Evolutionary conservation across 1,284 basidiomycete species (phyloP).

Genomic region (Malassezia caprae): DNA sequence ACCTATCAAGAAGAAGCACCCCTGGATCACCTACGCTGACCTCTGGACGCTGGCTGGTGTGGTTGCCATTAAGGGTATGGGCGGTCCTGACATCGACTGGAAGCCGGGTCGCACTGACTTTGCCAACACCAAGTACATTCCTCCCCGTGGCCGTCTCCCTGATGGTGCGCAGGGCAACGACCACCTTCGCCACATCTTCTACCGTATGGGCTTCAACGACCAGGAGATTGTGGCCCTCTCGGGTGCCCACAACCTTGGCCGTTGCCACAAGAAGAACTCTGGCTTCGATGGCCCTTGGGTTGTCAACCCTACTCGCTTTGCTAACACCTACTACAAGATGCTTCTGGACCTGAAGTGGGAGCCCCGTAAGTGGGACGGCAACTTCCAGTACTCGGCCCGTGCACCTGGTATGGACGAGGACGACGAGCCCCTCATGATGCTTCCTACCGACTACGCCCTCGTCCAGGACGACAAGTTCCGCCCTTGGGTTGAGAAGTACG

Average conservation of each 20-base stretch:
- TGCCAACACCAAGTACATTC: slow-evolving; percentile 54
- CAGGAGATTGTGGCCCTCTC: slow-evolving; percentile 68
- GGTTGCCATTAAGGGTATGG: slow-evolving; percentile 59
- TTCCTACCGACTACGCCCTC: slow-evolving; percentile 50
- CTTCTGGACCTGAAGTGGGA: slow-evolving; percentile 71
- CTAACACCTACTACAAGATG: slow-evolving; percentile 82
- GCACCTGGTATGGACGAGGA: slow-evolving; percentile 45
- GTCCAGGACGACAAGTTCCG: slow-evolving; percentile 42
- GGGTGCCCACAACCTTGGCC: slow-evolving; percentile 87
- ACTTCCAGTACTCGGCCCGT: slow-evolving; percentile 43
- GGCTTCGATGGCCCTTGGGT: slow-evolving; percentile 47
- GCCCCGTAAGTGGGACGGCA: slow-evolving; percentile 53
- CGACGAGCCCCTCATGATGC: slow-evolving; percentile 54
- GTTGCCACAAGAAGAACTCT: slow-evolving; percentile 63
- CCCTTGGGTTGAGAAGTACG: slow-evolving; percentile 49
- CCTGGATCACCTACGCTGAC: slow-evolving; percentile 46
- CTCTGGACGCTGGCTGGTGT: slow-evolving; percentile 51
- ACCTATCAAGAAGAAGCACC: slow-evolving; percentile 60
- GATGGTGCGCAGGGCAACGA: slow-evolving; percentile 52
- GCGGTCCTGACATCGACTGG: slow-evolving; percentile 49
- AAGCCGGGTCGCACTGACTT: slow-evolving; percentile 49
- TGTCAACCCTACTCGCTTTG: slow-evolving; percentile 62
- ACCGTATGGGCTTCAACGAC: slow-evolving; percentile 54
- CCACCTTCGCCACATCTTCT: slow-evolving; percentile 53
- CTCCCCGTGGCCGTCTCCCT: slow-evolving; percentile 73